Evolutionary conservation across 169 alveolate genomes (phyloP).

Genomic region (Cryptosporidium andersoni): DNA sequence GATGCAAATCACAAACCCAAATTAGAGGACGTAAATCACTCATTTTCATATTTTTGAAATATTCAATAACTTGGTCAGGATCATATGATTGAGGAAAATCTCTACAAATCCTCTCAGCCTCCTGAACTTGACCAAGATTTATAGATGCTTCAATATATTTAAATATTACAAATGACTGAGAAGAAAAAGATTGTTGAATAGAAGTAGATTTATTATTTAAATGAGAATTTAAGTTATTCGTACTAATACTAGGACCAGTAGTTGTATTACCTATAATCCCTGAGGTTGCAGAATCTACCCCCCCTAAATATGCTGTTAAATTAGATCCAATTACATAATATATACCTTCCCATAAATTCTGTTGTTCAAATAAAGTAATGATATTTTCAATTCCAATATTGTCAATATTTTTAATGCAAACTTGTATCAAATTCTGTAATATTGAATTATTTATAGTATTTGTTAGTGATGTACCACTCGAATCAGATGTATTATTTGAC

Average conservation of each 20-base stretch:
- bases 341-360: slow-evolving; percentile 66
- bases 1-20: slow-evolving; percentile 97
- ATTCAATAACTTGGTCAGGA: slow-evolving; percentile 95
- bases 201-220: slow-evolving; percentile 83
- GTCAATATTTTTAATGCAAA: slow-evolving; percentile 89
- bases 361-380: slow-evolving; percentile 87
- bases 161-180: slow-evolving; percentile 73
- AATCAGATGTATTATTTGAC: not conserved
- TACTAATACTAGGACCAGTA: slow-evolving; percentile 18
- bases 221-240: slow-evolving; percentile 80
- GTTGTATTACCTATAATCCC: not conserved
- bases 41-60: slow-evolving; percentile 93
- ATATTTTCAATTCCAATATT: slow-evolving; percentile 88
- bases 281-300: not conserved
- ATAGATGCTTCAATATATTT: slow-evolving; percentile 98
- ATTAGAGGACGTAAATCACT: slow-evolving; percentile 98
- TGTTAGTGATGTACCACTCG: slow-evolving; percentile 9
- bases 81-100: slow-evolving; percentile 92
- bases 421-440: slow-evolving; percentile 86
- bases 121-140: slow-evolving; percentile 93
- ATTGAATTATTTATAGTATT: slow-evolving; percentile 83
- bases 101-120: slow-evolving; percentile 95
- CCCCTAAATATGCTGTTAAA: slow-evolving; percentile 37
- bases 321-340: slow-evolving; percentile 60
- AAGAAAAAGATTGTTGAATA: slow-evolving; percentile 72